Evolutionary conservation across 139 green algal genomes (phyloP), one percentile per base, ranked within the genome.

Genomic region (Tetraselmis striata): DNA sequence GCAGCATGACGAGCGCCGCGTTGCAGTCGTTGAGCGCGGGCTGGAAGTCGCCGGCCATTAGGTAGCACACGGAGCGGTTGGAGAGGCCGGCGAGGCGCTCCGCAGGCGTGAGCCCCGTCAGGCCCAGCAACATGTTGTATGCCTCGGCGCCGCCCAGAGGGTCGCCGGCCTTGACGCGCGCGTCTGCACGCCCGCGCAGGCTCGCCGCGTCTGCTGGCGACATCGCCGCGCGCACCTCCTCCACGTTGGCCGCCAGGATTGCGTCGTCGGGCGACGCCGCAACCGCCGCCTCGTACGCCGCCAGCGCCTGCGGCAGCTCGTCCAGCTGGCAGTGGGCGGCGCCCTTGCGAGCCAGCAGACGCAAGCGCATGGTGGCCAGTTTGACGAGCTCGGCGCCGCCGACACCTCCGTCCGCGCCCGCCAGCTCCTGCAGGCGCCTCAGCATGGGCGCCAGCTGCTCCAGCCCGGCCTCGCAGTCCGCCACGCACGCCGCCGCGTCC

Each of bases 381-480:
- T 29, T 77, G 29, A 30, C 58, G 29, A 78, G 45, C 31, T 83
- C 28, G 5, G 76, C 59, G 18, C 18, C 29, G 1, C 29, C 31
- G 26, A 23, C 30, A 75, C 2, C 28, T 24, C n/a, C n/a, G n/a
- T n/a, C n/a, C 24, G 80, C 80, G 0, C 80, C 67, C 30, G 59
- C 59, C 27, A 79, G 11, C 32, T 79, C 74, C 80, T 84, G 80
- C 30, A 59, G 28, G 32, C 1, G 30, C 74, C 76, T 59, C 0
- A 29, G 22, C 58, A 31, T 29, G 11, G 30, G 30, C 31, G 31
- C 74, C 29, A 79, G 22, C 27, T 77, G 80, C 59, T 24, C 80
- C 32, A 93, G 81, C 1, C 85, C 91, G 24, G 27, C 28, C 25
- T 28, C 86, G 82, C 89, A 92, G 86, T 94, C 90, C 1, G 32